Evolutionary conservation across 257 asterid genomes (phyloP), one percentile per base, ranked within the genome.

Genomic region (Solanum paucissectum): DNA sequence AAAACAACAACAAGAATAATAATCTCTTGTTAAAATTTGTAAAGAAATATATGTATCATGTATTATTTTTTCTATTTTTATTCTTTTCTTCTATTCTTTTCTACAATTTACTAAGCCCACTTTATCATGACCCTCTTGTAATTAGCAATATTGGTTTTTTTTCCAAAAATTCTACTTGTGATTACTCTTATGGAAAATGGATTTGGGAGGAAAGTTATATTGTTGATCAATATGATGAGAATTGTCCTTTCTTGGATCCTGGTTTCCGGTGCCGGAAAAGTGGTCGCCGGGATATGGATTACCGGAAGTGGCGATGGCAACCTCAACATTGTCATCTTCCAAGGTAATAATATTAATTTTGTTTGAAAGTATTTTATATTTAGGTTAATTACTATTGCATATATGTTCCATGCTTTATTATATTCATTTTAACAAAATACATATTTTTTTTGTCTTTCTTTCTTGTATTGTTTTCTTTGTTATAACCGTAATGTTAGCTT

Each of bases 251-350:
- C 88, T 83, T 97, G 86, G 99, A 97, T 88, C 96, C 97, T 0
- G 99, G 99, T 3, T 97, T 97, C 86, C 95, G 98, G 8, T 97
- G 99, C 91, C 93, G 58, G 46, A 76, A 9, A 11, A 95, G 87
- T 64, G 99, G 99, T 3, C 87, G 99, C 20, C 83, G 25, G 3
- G 96, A 97, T 76, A 72, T 83, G 14, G 93, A 71, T 52, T 97
- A 92, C 44, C 96, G 86, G 87, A 95, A 93, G 76, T 97, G 99
- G 99, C 92, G 98, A 23, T 97, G 99, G 99, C 94, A 92, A 75
- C 98, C 99, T 20, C 84, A 90, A 12, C 88, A 60, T 1, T 97
- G 98, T 86, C 29, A 93, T 88, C 93, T 97, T 92, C 98, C 98
- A 7, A 93, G 98, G 99, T 94, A 90, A 75, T 23, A 58, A 58